phyloP scores from a whole-genome alignment of 1,284 basidiomycete genomes.

The Marasmius oreades region DNA sequence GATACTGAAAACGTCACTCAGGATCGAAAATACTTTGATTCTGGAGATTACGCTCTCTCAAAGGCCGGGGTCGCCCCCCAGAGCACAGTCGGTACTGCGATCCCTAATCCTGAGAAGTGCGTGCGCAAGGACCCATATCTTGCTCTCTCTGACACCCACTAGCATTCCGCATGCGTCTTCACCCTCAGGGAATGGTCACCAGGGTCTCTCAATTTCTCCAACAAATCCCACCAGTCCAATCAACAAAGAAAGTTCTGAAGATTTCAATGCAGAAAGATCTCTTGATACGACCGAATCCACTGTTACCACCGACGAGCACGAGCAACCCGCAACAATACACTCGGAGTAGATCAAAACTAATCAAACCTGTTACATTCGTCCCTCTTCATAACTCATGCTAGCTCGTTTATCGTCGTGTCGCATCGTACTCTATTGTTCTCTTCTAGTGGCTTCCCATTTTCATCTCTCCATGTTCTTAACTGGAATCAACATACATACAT shows the following conservation, averaged over 20 bases:
- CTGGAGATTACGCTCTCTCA: constrained; percentile 94
- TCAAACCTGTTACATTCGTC: neutral
- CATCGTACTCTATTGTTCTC: neutral
- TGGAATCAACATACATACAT: neutral
- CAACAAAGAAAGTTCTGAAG: constrained; percentile 51
- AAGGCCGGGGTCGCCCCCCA: constrained; percentile 91
- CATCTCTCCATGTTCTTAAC: neutral
- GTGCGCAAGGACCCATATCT: constrained; percentile 25
- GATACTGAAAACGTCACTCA: constrained; percentile 29
- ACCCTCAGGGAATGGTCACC: constrained; percentile 47
- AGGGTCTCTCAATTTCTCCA: constrained; percentile 64
- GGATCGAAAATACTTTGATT: constrained; percentile 98
- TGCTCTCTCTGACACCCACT: constrained; percentile 7
- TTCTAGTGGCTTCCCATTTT: neutral
- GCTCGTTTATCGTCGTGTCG: neutral
- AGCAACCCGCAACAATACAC: neutral
- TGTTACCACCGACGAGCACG: neutral
- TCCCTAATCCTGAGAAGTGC: constrained; percentile 93
- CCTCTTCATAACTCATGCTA: neutral
- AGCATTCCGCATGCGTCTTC: constrained; percentile 76
- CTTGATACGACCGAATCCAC: neutral
- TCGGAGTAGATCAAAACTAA: constrained; percentile 2
- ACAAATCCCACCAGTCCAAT: constrained; percentile 61
- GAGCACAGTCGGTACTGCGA: constrained; percentile 87
- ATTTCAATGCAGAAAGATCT: neutral